These are phyloP conservation scores for Gnaphalium uliginosum DNA, from an alignment of 129 eudicot genomes.

Conservation along the genomic window DNA sequence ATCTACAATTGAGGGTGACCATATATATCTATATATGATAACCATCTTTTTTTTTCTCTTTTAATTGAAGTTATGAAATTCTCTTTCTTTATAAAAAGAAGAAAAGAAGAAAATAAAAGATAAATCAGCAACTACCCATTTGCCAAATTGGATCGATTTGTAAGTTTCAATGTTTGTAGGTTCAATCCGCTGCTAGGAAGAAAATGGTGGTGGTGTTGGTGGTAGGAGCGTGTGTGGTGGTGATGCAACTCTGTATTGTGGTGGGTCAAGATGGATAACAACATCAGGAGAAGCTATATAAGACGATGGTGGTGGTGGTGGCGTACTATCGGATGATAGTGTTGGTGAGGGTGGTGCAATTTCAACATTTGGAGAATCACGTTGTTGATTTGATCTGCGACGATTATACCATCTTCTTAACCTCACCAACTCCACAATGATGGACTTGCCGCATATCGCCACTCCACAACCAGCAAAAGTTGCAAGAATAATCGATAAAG, in stretches of 20 bases:
- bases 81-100: not conserved
- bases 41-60: no score
- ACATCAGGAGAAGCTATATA: constrained; percentile 22
- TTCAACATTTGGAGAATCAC: constrained; percentile 5
- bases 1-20: not conserved
- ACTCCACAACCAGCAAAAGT: constrained; percentile 82
- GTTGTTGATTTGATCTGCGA: constrained; percentile 25
- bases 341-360: constrained; percentile 24
- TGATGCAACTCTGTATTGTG: constrained; percentile 14
- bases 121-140: not conserved
- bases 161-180: not conserved
- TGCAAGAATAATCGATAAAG: constrained; percentile 62
- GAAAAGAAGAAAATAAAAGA: not conserved
- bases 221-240: not conserved
- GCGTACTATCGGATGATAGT: not conserved
- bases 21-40: not conserved
- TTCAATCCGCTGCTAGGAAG: not conserved
- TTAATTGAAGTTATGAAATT: not conserved
- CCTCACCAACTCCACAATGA: constrained; percentile 63
- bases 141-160: not conserved
- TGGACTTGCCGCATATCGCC: constrained; percentile 74
- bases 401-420: constrained; percentile 52
- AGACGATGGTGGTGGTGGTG: constrained; percentile 12
- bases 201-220: constrained; percentile 5
- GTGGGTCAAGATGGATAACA: constrained; percentile 15